These are phyloP conservation scores for Rhodotorula mucilaginosa DNA, from an alignment of 1,284 basidiomycete species.

Conservation along the genomic window DNA sequence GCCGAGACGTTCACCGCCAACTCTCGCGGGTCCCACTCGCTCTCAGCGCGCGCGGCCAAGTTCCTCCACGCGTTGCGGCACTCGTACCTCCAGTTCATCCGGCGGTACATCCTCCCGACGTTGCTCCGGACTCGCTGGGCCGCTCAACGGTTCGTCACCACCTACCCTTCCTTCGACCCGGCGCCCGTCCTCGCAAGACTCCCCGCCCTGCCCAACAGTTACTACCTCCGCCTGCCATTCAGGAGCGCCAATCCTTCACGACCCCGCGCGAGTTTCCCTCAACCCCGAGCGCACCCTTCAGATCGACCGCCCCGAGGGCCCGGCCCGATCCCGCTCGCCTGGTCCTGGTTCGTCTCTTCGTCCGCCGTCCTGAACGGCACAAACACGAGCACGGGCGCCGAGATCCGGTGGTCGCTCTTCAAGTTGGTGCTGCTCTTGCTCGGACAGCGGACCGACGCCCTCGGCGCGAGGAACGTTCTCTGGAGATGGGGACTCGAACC, in stretches of 20 bases:
- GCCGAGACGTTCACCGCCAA: background rate
- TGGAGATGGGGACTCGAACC: conserved; percentile 21
- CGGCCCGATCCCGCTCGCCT: conserved; percentile 1
- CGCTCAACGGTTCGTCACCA: background rate
- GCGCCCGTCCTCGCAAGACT: conserved; percentile 1
- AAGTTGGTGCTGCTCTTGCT: conserved; percentile 14
- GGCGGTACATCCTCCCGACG: conserved; percentile 23
- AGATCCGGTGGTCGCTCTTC: conserved; percentile 13
- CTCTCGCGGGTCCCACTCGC: background rate
- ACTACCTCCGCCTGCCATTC: background rate
- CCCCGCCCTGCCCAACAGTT: background rate
- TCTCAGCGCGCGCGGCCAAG: background rate
- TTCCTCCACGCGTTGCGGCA: background rate
- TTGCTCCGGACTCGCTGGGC: conserved; percentile 14
- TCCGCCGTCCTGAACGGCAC: background rate
- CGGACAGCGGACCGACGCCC: conserved; percentile 19
- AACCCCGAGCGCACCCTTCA: conserved; percentile 1
- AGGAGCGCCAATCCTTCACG: background rate
- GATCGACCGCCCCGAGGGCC: background rate
- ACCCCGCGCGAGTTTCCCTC: background rate
- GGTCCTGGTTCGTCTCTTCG: conserved; percentile 6
- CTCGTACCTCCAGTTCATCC: conserved; percentile 29
- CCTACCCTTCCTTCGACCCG: conserved; percentile 13
- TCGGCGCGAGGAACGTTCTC: conserved; percentile 24
- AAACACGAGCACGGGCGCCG: conserved; percentile 1